Conservation (phyloP, 164 flowering plant genomes). For the Kingdonia uniflora region DNA sequence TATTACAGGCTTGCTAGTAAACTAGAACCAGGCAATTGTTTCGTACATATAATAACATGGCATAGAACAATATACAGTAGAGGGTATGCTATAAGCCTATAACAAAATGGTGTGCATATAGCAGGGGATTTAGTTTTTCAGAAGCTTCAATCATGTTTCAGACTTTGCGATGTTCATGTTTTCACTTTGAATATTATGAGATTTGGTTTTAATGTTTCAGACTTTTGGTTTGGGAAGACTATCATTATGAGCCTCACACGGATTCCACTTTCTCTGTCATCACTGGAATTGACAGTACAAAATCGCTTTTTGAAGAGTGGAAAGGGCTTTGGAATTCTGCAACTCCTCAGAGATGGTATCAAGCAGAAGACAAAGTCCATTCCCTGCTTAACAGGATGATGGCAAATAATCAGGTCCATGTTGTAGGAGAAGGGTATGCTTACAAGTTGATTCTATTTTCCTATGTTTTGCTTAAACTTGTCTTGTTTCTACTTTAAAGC, state of each 20-base stretch:
- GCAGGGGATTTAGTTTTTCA: too few species aligned
- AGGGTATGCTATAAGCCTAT: too few species aligned
- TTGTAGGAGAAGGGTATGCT: conserved; percentile 84
- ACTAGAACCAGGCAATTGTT: too few species aligned
- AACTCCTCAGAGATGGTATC: conserved; percentile 21
- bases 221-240: conserved; percentile 86
- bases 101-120: too few species aligned
- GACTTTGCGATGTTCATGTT: neutral
- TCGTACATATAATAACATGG: too few species aligned
- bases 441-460: neutral
- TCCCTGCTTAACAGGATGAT: conserved; percentile 57
- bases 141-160: too few species aligned
- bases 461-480: neutral
- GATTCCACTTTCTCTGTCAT: conserved; percentile 10
- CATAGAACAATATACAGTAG: too few species aligned
- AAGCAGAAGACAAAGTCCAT: conserved; percentile 22
- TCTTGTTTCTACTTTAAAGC: neutral
- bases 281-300: conserved; percentile 25
- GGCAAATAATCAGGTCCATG: conserved; percentile 42
- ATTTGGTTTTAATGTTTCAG: conserved; percentile 22
- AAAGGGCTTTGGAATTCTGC: conserved; percentile 1
- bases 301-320: conserved; percentile 22
- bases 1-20: too few species aligned
- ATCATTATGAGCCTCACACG: conserved; percentile 34
- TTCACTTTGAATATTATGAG: neutral